phyloP scores from a whole-genome alignment of 1,284 basidiomycete genomes.

The Volvariella surrecta region DNA sequence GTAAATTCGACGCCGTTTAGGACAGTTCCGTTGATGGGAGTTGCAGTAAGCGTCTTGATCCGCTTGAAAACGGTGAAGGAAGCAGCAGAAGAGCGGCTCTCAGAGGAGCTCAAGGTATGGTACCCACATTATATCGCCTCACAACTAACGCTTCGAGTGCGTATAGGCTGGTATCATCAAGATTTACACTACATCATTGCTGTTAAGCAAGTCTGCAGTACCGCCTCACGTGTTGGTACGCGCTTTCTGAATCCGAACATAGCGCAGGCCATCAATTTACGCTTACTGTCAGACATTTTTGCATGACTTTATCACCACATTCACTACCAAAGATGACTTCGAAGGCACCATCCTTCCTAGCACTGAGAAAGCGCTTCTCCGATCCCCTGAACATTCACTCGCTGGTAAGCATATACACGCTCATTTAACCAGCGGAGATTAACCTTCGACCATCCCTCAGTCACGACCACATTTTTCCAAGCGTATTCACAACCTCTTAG shows the following conservation, averaged over 20 bases:
- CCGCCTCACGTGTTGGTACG: conserved; percentile 41
- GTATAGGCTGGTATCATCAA: conserved; percentile 41
- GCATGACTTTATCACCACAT: conserved; percentile 50
- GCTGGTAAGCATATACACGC: conserved; percentile 31
- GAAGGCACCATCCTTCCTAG: conserved; percentile 44
- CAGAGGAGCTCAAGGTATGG: conserved; percentile 35
- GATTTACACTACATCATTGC: conserved; percentile 41
- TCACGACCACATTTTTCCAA: conserved; percentile 45
- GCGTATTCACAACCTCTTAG: conserved; percentile 51
- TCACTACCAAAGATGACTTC: conserved; percentile 45
- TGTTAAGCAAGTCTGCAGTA: conserved; percentile 51
- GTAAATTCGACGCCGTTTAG: conserved; percentile 35
- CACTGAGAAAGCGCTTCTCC: conserved; percentile 66
- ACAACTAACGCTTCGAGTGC: not conserved
- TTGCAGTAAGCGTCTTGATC: conserved; percentile 52
- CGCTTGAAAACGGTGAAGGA: conserved; percentile 47
- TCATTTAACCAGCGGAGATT: not conserved
- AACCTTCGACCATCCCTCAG: conserved; percentile 20
- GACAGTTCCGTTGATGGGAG: conserved; percentile 47
- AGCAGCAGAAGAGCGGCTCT: conserved; percentile 29
- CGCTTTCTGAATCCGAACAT: conserved; percentile 6
- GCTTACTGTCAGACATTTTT: conserved; percentile 25
- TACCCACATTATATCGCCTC: not conserved
- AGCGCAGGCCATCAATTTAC: conserved; percentile 1
- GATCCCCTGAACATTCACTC: conserved; percentile 67